Conservation (phyloP, 2,329 filamentous ascomycete genomes). For the Aspergillus sclerotialis region DNA sequence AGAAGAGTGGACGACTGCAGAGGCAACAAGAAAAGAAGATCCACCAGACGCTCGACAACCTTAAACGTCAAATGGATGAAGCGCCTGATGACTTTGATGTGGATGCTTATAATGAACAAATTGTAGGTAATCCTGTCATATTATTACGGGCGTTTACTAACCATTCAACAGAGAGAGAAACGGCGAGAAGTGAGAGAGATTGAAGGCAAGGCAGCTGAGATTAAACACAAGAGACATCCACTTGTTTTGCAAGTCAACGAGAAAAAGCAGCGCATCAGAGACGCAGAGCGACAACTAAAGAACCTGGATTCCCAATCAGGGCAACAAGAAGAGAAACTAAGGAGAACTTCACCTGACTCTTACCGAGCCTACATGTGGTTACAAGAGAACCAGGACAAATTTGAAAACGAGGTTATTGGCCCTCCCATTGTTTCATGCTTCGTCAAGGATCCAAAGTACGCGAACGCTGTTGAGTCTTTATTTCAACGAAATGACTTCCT, state of each 20-base stretch:
- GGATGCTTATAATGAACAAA: constrained; percentile 62
- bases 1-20: constrained; percentile 43
- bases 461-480: constrained; percentile 53
- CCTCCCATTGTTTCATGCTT: constrained; percentile 76
- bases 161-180: constrained; percentile 49
- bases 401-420: constrained; percentile 71
- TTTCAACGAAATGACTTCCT: constrained; percentile 49
- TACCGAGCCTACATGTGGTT: constrained; percentile 75
- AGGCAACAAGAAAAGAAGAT: constrained; percentile 46
- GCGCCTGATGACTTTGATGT: constrained; percentile 62
- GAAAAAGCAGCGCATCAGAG: constrained; percentile 29
- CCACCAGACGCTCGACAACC: constrained; percentile 52
- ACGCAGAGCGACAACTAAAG: constrained; percentile 45
- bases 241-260: constrained; percentile 28
- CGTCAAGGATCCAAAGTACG: constrained; percentile 64
- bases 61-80: constrained; percentile 59
- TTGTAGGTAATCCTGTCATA: constrained; percentile 46
- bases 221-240: constrained; percentile 30
- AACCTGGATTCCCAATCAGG: constrained; percentile 68
- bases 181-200: constrained; percentile 30
- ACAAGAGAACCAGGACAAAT: constrained; percentile 59
- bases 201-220: constrained; percentile 32
- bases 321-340: constrained; percentile 63
- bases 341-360: constrained; percentile 55
- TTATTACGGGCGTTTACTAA: constrained; percentile 18